These are phyloP conservation scores for Candida saitoana DNA, from an alignment of 805 yeast species.

Conservation along the genomic window DNA sequence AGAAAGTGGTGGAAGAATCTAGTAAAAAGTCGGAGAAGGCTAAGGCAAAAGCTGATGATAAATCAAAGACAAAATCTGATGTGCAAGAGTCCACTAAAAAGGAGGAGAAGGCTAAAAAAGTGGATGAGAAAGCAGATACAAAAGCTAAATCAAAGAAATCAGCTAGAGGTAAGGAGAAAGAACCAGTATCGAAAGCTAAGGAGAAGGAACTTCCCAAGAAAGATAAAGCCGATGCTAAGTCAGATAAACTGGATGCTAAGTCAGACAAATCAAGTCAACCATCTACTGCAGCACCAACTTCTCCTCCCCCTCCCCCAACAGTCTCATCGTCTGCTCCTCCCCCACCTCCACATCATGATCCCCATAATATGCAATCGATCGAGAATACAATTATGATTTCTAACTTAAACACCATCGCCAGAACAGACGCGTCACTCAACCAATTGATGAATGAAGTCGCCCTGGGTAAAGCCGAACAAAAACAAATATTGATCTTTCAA, in stretches of 20 bases:
- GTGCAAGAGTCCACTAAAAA: constrained; percentile 6
- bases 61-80: constrained; percentile 6
- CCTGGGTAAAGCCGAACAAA: constrained; percentile 67
- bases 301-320: constrained; percentile 9
- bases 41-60: background rate
- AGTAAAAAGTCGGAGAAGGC: background rate
- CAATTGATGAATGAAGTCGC: constrained; percentile 83
- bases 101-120: constrained; percentile 24
- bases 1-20: background rate
- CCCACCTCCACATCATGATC: constrained; percentile 18
- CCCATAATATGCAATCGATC: constrained; percentile 47
- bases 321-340: constrained; percentile 5
- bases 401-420: constrained; percentile 78
- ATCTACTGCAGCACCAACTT: constrained; percentile 18
- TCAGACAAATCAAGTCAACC: constrained; percentile 6
- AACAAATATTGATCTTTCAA: constrained; percentile 75
- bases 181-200: background rate
- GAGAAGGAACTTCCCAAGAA: background rate
- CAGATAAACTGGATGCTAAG: background rate
- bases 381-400: constrained; percentile 80
- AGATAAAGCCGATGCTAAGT: constrained; percentile 11
- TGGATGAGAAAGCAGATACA: constrained; percentile 9
- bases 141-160: background rate
- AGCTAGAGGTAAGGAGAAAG: background rate
- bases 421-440: constrained; percentile 62